Evolutionary conservation across 257 asterid genomes (phyloP).

Genomic region (Solanum clarkiae): DNA sequence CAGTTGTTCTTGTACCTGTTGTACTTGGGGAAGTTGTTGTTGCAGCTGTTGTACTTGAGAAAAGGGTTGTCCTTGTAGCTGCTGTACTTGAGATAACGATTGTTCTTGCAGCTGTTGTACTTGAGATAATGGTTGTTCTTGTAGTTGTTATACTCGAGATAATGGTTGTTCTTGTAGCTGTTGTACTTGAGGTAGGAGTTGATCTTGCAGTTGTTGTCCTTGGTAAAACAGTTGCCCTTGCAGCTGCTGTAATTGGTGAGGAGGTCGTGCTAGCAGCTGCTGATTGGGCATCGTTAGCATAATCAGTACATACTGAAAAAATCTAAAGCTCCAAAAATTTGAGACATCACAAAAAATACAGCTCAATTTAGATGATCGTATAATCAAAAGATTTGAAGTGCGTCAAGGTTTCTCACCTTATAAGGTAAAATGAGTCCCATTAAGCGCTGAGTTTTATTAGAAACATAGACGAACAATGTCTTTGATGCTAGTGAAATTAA

Average conservation of each 20-base stretch:
- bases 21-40: too few species aligned
- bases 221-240: constrained; percentile 16
- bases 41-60: too few species aligned
- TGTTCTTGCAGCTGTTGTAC: too few species aligned
- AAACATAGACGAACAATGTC: constrained; percentile 67
- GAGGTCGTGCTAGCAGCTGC: constrained; percentile 24
- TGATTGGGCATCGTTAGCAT: constrained; percentile 62
- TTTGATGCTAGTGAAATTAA: constrained; percentile 89
- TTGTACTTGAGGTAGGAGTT: not conserved
- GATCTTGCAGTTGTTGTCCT: constrained; percentile 14
- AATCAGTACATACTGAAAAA: constrained; percentile 57
- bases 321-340: not conserved
- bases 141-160: too few species aligned
- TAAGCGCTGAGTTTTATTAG: constrained; percentile 69
- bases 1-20: too few species aligned
- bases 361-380: not conserved
- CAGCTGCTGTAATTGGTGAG: not conserved
- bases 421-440: constrained; percentile 81
- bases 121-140: too few species aligned
- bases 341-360: not conserved
- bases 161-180: too few species aligned
- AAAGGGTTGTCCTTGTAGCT: too few species aligned
- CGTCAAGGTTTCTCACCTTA: constrained; percentile 41
- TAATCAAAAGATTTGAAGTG: not conserved
- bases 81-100: not conserved